Conservation (phyloP, 768 basidiomycete species). For the Stropharia rugosoannulata region DNA sequence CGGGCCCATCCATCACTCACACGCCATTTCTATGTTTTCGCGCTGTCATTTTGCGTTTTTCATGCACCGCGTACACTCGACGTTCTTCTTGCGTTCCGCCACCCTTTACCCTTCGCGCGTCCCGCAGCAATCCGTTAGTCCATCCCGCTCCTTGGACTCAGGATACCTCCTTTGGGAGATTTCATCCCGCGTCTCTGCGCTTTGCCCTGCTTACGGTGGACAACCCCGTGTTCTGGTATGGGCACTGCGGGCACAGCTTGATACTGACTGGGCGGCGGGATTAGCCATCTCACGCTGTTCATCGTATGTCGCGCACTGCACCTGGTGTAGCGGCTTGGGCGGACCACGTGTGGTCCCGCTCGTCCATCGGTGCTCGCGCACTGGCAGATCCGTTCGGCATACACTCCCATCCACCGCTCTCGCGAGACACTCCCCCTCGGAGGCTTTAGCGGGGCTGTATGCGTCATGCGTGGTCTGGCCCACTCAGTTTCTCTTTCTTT, state of each 20-base stretch:
- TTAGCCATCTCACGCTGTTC: background rate
- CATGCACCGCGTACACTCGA: background rate
- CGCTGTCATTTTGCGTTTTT: background rate
- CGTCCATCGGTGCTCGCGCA: background rate
- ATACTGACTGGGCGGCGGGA: background rate
- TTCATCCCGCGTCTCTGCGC: too few species aligned
- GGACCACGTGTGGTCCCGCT: background rate
- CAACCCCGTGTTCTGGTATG: background rate
- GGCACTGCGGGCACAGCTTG: background rate
- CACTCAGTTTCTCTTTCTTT: too few species aligned
- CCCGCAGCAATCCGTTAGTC: too few species aligned
- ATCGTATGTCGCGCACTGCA: background rate
- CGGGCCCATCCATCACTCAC: background rate
- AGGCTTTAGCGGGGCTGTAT: too few species aligned
- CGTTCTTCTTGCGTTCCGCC: background rate
- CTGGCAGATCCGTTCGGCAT: background rate
- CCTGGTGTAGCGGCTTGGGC: too few species aligned
- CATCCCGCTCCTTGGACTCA: too few species aligned
- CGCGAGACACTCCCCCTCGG: too few species aligned
- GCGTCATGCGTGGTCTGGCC: too few species aligned
- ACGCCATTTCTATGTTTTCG: background rate
- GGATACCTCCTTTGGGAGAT: too few species aligned
- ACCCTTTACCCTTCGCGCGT: too few species aligned
- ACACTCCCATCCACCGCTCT: background rate
- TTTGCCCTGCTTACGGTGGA: background rate